phyloP scores from a whole-genome alignment of 2,329 filamentous ascomycete genomes.

The Chalara sp. region DNA sequence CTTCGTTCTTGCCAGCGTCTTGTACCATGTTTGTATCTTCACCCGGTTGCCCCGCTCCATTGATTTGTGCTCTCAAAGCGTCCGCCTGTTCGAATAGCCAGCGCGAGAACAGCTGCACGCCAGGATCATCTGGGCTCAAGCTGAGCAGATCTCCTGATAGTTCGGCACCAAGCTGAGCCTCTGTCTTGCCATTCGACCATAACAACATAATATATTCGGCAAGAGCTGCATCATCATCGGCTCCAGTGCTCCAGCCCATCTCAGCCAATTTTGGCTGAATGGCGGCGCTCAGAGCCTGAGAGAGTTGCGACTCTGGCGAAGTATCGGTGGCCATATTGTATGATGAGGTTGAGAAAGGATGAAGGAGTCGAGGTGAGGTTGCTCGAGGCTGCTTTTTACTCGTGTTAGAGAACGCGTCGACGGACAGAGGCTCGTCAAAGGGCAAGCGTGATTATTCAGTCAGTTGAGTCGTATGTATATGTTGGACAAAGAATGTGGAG shows the following conservation, averaged over 20 bases:
- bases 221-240: constrained; percentile 69
- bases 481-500: no score
- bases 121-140: constrained; percentile 74
- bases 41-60: constrained; percentile 32
- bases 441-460: no score
- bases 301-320: constrained; percentile 71
- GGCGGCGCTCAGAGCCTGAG: constrained; percentile 71
- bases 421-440: no score
- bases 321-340: constrained; percentile 71
- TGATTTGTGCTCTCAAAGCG: constrained; percentile 55
- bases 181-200: constrained; percentile 90
- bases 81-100: constrained; percentile 94
- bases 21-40: constrained; percentile 40
- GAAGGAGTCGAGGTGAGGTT: no score
- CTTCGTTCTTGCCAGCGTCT: constrained; percentile 46
- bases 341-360: not conserved
- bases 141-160: constrained; percentile 81
- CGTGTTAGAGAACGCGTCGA: no score
- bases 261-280: constrained; percentile 91
- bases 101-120: constrained; percentile 73
- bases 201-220: constrained; percentile 97
- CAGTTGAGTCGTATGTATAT: no score
- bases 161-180: constrained; percentile 82
- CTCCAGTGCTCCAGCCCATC: constrained; percentile 82
- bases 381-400: no score